These are phyloP conservation scores for Metschnikowia anglica DNA, from an alignment of 805 yeast genomes.

Conservation along the genomic window DNA sequence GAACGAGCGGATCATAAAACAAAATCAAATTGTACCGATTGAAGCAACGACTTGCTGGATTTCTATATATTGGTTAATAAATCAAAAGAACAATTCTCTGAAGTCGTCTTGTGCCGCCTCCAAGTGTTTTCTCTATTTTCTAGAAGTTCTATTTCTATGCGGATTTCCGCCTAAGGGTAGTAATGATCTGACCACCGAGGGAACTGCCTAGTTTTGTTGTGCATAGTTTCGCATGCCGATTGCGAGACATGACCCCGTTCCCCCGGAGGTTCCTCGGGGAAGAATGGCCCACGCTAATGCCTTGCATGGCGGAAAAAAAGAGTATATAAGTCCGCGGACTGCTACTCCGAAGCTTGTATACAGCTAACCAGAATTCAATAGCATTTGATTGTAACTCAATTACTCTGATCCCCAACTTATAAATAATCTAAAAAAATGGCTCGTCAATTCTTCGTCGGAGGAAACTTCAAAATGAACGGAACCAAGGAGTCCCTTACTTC, in stretches of 20 bases:
- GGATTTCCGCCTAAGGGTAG: background rate
- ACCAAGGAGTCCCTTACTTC: conserved; percentile 77
- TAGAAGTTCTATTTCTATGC: no score
- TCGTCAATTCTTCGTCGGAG: conserved; percentile 95
- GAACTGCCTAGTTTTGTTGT: background rate
- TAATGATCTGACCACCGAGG: background rate
- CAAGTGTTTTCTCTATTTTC: no score
- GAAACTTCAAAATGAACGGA: conserved; percentile 99
- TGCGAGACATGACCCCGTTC: conserved; percentile 5
- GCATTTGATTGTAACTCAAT: background rate
- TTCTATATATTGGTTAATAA: no score
- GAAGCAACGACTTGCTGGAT: no score
- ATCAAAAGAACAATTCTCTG: background rate
- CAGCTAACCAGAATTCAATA: background rate
- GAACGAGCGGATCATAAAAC: no score
- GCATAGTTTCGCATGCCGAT: conserved; percentile 3
- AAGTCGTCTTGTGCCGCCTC: no score
- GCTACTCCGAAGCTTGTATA: conserved; percentile 8
- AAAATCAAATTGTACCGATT: no score
- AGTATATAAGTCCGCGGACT: conserved; percentile 10
- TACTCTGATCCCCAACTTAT: conserved; percentile 1
- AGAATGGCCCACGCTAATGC: conserved; percentile 12
- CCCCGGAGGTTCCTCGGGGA: conserved; percentile 13
- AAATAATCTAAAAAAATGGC: conserved; percentile 46
- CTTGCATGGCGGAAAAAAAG: conserved; percentile 8